Evolutionary conservation across 441 rosid genomes (phyloP).

Genomic region (Isatis lusitanica): DNA sequence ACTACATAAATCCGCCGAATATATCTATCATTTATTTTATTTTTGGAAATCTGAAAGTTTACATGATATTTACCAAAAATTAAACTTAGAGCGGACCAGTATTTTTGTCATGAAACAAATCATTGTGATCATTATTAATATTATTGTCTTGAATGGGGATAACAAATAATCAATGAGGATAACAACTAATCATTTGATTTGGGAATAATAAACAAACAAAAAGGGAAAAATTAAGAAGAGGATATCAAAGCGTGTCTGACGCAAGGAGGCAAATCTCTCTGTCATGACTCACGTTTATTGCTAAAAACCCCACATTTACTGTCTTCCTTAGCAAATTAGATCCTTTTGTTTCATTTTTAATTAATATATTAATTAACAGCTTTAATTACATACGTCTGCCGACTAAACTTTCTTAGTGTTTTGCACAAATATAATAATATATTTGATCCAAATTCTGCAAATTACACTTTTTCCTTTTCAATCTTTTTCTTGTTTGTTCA

Average conservation of each 20-base stretch:
- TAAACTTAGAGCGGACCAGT: neutral
- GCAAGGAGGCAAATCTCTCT: slow-evolving; percentile 38
- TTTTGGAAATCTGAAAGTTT: neutral
- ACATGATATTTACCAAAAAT: neutral
- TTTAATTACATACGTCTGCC: neutral
- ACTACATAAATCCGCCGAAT: no score
- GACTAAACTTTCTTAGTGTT: neutral
- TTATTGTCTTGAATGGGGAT: slow-evolving; percentile 20
- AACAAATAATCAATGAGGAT: slow-evolving; percentile 30
- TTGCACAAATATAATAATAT: neutral
- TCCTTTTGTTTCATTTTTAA: slow-evolving; percentile 9
- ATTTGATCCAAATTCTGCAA: neutral
- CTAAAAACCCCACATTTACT: slow-evolving; percentile 19
- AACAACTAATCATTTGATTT: slow-evolving; percentile 36
- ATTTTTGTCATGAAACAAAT: slow-evolving; percentile 25
- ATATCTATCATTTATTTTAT: no score
- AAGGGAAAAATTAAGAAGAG: slow-evolving; percentile 4
- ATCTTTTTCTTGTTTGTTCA: neutral
- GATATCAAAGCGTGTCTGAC: slow-evolving; percentile 34
- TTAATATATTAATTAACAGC: neutral
- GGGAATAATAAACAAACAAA: slow-evolving; percentile 26
- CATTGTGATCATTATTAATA: slow-evolving; percentile 12
- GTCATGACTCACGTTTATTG: slow-evolving; percentile 35
- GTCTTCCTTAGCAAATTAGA: neutral
- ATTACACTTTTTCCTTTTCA: neutral